Evolutionary conservation across 768 basidiomycete genomes (phyloP).

Genomic region (Kwoniella sp.): DNA sequence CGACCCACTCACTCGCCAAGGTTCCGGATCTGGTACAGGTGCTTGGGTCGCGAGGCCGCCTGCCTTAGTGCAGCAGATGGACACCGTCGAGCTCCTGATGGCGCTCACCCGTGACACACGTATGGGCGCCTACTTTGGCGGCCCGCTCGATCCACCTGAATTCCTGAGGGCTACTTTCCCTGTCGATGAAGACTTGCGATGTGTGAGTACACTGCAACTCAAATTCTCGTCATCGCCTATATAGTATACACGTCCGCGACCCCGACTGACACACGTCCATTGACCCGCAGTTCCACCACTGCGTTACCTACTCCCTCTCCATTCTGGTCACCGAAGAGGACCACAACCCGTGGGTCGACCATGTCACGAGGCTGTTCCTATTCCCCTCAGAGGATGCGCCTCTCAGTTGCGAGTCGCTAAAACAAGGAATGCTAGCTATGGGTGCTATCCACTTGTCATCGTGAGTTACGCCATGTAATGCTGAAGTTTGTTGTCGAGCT

Average conservation of each 20-base stretch:
- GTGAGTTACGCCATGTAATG: constrained; percentile 10
- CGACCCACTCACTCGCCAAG: not conserved
- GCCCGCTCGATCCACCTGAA: constrained; percentile 35
- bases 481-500: not conserved
- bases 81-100: constrained; percentile 30
- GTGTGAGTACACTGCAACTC: constrained; percentile 15
- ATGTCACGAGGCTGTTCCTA: constrained; percentile 19
- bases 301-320: constrained; percentile 23
- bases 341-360: constrained; percentile 25
- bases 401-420: constrained; percentile 13
- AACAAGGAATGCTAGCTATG: constrained; percentile 23
- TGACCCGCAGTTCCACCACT: constrained; percentile 18
- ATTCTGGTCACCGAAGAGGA: constrained; percentile 23
- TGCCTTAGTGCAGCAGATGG: constrained; percentile 19
- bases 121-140: constrained; percentile 32
- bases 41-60: constrained; percentile 1
- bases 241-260: not conserved
- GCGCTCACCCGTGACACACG: constrained; percentile 33
- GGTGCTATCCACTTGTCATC: constrained; percentile 23
- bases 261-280: not conserved
- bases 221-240: not conserved
- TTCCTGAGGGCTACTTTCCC: constrained; percentile 26
- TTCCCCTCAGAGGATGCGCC: constrained; percentile 15
- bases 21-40: not conserved
- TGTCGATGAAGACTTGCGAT: constrained; percentile 22